phyloP scores from a whole-genome alignment of 2,329 filamentous ascomycete species.

The Aspergillus novoparasiticus region DNA sequence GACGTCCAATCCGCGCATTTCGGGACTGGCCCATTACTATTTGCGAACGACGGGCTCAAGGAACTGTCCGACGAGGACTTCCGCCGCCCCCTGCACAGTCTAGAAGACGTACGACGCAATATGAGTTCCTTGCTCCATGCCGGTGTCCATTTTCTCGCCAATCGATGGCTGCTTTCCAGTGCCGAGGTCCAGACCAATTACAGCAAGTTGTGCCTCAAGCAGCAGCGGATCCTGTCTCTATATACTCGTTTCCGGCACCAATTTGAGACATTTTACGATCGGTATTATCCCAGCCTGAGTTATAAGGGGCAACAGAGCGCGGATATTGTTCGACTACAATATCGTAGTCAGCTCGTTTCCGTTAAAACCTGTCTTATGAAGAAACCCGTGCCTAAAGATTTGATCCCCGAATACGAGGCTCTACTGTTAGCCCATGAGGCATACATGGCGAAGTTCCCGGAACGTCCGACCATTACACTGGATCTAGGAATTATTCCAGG shows the following conservation, averaged over 20 bases:
- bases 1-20: background rate
- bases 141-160: background rate
- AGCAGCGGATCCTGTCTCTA: constrained; percentile 1
- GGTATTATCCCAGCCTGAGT: background rate
- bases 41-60: background rate
- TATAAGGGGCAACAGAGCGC: constrained; percentile 1
- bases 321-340: constrained; percentile 4
- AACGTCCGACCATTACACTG: constrained; percentile 4
- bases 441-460: background rate
- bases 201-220: background rate
- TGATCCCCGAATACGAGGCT: background rate
- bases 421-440: background rate
- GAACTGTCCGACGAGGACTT: background rate
- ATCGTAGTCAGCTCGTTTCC: constrained; percentile 1
- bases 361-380: constrained; percentile 6
- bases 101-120: background rate
- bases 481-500: background rate
- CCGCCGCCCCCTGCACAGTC: background rate
- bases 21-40: background rate
- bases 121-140: background rate
- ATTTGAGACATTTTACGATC: constrained; percentile 3
- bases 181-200: background rate
- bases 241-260: background rate
- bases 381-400: background rate
- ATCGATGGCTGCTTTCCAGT: background rate